These are phyloP conservation scores for Mikania micrantha DNA, from an alignment of 129 eudicot species.

Conservation along the genomic window DNA sequence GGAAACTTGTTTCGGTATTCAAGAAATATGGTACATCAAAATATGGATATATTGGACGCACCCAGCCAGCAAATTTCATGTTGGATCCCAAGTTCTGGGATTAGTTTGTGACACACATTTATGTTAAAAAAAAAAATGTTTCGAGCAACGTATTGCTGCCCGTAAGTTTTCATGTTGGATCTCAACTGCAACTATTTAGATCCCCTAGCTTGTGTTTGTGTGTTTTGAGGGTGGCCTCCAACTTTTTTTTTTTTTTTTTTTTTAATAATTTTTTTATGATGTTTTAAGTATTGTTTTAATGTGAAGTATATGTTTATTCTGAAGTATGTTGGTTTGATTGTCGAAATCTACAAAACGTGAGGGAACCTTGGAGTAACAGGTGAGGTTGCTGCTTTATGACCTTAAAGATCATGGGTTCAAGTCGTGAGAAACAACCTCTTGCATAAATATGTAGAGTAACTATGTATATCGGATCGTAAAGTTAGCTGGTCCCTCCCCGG, in stretches of 20 bases:
- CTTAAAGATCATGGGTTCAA: too few relatives aligned
- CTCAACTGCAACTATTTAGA: slow-evolving; percentile 6
- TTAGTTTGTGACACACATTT: not conserved
- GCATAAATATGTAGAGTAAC: too few relatives aligned
- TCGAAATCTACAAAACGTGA: too few relatives aligned
- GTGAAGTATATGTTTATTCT: not conserved
- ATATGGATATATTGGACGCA: slow-evolving; percentile 56
- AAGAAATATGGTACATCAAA: slow-evolving; percentile 66
- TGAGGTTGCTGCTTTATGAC: too few relatives aligned
- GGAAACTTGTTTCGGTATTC: slow-evolving; percentile 64
- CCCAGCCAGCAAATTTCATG: slow-evolving; percentile 64
- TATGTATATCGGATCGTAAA: too few relatives aligned
- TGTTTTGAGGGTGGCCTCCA: not conserved
- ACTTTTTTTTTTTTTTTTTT: too few relatives aligned
- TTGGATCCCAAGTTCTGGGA: slow-evolving; percentile 31
- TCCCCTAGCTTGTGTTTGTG: not conserved
- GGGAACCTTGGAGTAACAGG: too few relatives aligned
- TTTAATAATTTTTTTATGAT: too few relatives aligned
- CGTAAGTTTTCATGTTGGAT: not conserved
- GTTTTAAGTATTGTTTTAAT: not conserved
- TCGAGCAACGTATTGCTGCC: slow-evolving; percentile 13
- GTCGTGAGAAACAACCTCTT: too few relatives aligned
- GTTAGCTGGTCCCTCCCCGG: too few relatives aligned
- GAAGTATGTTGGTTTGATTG: not conserved
- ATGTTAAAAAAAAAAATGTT: slow-evolving; percentile 1